Evolutionary conservation across 2,329 filamentous ascomycete species (phyloP), one percentile per base, ranked within the genome.

Genomic region (Periconia macrospinosa): DNA sequence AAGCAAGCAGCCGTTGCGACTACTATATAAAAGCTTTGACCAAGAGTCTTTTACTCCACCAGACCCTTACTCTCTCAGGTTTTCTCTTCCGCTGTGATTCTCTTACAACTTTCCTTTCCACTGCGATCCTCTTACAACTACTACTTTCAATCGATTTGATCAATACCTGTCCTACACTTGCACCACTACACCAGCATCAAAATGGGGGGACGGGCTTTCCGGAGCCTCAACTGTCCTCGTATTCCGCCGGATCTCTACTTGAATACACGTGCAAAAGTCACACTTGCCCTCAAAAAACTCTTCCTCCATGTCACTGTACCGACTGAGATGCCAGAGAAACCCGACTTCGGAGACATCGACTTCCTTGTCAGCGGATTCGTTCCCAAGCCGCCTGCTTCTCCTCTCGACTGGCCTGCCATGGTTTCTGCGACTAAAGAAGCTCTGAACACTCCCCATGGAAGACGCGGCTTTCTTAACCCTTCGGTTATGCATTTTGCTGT

Each of bases 171-270:
- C 5, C 23, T 8, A 27, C 9, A 44, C 42, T 18, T 27, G 8
- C 15, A 44, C 17, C 6, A 27, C 19, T 15, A 44, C n/a, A 15
- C 17, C 19, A 44, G n/a, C 3, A 20, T 2, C 14, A 58, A 35
- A 6, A 70, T 70, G 64, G 67, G 65, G 6, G 67, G 64, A 2
- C 54, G 62, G 48, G 64, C 67, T 5, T 69, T 66, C 47, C 59
- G 51, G 11, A 7, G 48, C n/a, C 61, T 69, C 2, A 19, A 62
- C 42, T 62, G 53, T 41, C 67, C 67, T 3, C 62, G 66, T 19
- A 63, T 70, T 7, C 50, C 61, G 1, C 47, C 47, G 2, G 42
- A 52, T 1, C 50, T 65, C 6, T 69, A 69, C 44, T 19, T 53
- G 5, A 50, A 49, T n/a, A 41, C 57, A 30, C 62, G 66, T 20